Base-by-base conservation (phyloP, 352 stramenopile species). In the Thraustochytrium striatum region DNA sequence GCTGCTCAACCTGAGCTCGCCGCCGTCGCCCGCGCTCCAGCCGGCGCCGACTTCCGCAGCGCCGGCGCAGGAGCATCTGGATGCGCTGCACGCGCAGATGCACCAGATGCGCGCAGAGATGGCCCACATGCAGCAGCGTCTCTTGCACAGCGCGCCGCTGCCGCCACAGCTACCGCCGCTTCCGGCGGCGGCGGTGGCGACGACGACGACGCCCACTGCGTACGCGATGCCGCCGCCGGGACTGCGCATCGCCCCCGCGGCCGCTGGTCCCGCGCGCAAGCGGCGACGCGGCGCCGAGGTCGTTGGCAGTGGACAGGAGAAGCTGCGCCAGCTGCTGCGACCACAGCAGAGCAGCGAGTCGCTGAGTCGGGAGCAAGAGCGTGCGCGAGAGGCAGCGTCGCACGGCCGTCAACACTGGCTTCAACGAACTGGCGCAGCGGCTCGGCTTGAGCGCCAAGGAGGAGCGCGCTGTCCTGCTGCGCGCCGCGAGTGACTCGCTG, bases 321-420 rank as follows among this genome's bases (percentile, higher is more conserved):
- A n/a, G n/a, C n/a, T n/a, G n/a, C n/a, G n/a, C n/a, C n/a, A n/a
- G n/a, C n/a, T n/a, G n/a, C n/a, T n/a, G n/a, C n/a, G n/a, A n/a
- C n/a, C n/a, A n/a, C n/a, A n/a, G n/a, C n/a, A n/a, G n/a, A n/a
- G n/a, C n/a, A n/a, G n/a, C n/a, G n/a, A n/a, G n/a, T n/a, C n/a
- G n/a, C n/a, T n/a, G n/a, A n/a, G n/a, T n/a, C 11, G 41, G 50
- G 21, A 33, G 59, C 36, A 70, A 70, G 59, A 70, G 59, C 25
- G 50, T 70, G 33, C 13, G 59, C 13, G 59, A 70, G 35, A 70
- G 53, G 28, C 59, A 70, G 38, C 59, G 59, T 8, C 59, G 59
- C 25, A 38, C 59, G 9, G 59, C 50, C 9, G 35, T 53, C 59
- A 70, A 38, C 2, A 38, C 50, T 9, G 30, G n/a, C 32, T 70